Percentiles rank a stretch among this genome's conserved stretches.
Conservation (phyloP, 2,329 filamentous ascomycete species). For the Aspergillus viridinutans region DNA sequence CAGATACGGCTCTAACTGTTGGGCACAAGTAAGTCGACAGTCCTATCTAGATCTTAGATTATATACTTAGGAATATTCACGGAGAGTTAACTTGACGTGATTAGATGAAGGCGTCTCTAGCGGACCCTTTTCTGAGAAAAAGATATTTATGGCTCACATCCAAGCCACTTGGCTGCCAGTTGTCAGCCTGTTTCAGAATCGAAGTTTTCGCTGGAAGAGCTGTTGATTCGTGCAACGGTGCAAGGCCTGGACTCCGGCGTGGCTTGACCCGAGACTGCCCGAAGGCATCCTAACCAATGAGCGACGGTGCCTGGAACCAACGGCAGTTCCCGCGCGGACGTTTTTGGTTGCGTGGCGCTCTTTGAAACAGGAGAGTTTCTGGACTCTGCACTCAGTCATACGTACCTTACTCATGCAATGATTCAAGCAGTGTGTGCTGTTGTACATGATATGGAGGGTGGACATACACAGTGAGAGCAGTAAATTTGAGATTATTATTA, state of each 20-base stretch:
- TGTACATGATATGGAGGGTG: no score
- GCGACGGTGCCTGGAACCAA: not conserved
- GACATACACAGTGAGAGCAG: no score
- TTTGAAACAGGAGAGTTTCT: not conserved
- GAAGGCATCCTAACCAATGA: not conserved
- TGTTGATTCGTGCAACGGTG: no score
- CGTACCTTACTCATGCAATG: no score
- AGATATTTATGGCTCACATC: not conserved
- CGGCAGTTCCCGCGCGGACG: not conserved
- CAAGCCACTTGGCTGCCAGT: not conserved
- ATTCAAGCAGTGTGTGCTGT: not conserved
- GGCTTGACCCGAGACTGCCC: not conserved
- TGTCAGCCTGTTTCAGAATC: not conserved
- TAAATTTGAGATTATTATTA: not conserved
- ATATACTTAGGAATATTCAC: no score
- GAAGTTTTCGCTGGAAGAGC: not conserved
- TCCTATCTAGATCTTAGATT: no score
- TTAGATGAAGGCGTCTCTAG: not conserved
- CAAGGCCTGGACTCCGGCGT: not conserved
- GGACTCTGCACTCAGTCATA: not conserved
- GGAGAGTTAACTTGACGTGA: not conserved
- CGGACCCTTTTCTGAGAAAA: not conserved
- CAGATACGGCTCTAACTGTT: no score
- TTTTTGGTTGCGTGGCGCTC: not conserved
- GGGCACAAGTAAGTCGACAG: no score